Evolutionary conservation across 176 grass and related monocot genomes (phyloP).

Genomic region (Aegilops umbellulata): DNA sequence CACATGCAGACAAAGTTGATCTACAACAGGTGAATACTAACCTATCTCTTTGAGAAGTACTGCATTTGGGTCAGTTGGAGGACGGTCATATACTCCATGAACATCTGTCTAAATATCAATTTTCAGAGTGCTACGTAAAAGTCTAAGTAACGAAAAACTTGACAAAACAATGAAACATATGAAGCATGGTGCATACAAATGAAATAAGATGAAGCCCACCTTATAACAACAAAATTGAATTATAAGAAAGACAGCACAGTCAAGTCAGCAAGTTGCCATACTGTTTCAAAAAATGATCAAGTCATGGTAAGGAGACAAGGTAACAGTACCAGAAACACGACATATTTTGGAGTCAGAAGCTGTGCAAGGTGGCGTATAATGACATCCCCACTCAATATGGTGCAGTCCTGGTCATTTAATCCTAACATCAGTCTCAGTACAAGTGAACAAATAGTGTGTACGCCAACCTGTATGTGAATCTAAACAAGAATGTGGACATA

Average conservation of each 20-base stretch:
- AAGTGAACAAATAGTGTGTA: conserved; percentile 7
- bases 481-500: neutral
- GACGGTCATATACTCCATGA: conserved; percentile 90
- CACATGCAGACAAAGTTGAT: conserved; percentile 6
- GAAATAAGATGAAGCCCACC: neutral
- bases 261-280: neutral
- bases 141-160: neutral
- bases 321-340: conserved; percentile 90
- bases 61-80: conserved; percentile 80
- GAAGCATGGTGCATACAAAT: conserved; percentile 9
- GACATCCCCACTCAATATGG: conserved; percentile 92
- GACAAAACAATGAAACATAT: neutral
- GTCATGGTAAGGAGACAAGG: conserved; percentile 19
- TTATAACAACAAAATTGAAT: neutral
- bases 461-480: neutral
- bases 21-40: conserved; percentile 40
- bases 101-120: conserved; percentile 86
- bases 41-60: conserved; percentile 88
- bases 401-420: conserved; percentile 82
- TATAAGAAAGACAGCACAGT: neutral
- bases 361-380: conserved; percentile 96
- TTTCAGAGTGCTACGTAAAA: conserved; percentile 24
- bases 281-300: neutral
- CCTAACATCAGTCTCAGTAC: conserved; percentile 34
- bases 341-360: conserved; percentile 72